phyloP scores from a whole-genome alignment of 805 yeast species.

The Torulaspora quercuum region DNA sequence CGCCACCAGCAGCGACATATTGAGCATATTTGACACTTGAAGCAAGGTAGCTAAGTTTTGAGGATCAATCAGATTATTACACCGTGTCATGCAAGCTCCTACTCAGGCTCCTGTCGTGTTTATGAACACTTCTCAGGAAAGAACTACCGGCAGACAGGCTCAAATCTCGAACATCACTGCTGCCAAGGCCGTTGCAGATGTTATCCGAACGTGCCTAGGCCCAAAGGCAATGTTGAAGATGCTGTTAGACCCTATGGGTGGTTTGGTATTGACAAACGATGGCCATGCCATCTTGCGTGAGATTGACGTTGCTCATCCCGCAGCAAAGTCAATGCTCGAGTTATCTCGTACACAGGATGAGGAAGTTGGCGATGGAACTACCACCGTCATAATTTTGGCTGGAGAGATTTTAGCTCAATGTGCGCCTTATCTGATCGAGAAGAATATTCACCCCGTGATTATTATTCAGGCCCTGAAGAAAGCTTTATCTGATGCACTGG shows the following conservation, averaged over 20 bases:
- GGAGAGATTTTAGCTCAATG: constrained; percentile 96
- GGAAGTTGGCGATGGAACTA: constrained; percentile 98
- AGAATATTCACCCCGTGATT: constrained; percentile 94
- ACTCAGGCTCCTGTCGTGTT: constrained; percentile 87
- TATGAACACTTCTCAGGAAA: constrained; percentile 82
- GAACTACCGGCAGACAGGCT: constrained; percentile 96
- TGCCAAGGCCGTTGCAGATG: constrained; percentile 98
- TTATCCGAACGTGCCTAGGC: constrained; percentile 95
- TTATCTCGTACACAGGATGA: constrained; percentile 96
- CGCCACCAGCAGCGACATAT: constrained; percentile 9
- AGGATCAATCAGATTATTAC: constrained; percentile 1
- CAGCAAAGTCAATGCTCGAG: constrained; percentile 98
- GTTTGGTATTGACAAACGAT: constrained; percentile 93
- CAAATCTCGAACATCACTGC: constrained; percentile 96
- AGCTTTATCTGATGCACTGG: constrained; percentile 87
- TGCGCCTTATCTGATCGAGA: constrained; percentile 83
- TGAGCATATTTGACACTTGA: too few species aligned
- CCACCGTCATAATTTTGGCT: constrained; percentile 93
- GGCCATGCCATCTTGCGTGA: constrained; percentile 98
- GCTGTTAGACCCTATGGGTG: constrained; percentile 92
- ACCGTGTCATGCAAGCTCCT: constrained; percentile 19
- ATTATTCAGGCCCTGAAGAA: constrained; percentile 90
- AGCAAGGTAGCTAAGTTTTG: too few species aligned
- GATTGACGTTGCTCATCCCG: constrained; percentile 97
- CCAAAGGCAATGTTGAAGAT: constrained; percentile 99